Percentiles rank a stretch among this genome's conserved stretches.
Evolutionary conservation across 2,329 filamentous ascomycete species (phyloP).

Genomic region (Zopfia rhizophila): DNA sequence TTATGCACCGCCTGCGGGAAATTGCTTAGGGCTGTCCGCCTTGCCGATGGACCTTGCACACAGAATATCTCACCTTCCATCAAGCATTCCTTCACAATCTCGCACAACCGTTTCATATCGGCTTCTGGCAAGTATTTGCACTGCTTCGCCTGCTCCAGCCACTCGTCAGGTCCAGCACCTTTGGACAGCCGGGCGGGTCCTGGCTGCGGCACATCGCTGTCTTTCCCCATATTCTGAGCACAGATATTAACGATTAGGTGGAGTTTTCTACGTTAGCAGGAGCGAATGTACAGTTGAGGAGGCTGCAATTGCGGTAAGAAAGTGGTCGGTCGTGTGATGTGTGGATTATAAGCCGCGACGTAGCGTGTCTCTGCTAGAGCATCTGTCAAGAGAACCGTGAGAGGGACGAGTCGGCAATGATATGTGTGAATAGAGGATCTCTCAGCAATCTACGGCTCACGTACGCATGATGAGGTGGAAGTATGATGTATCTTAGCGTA

Average conservation of each 20-base stretch:
- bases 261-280: not conserved
- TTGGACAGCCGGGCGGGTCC: conserved; percentile 86
- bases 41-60: too few species aligned
- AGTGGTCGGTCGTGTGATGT: conserved; percentile 40
- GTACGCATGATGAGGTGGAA: conserved; percentile 27
- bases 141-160: conserved; percentile 95
- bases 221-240: conserved; percentile 55
- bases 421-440: conserved; percentile 3
- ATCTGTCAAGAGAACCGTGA: conserved; percentile 24
- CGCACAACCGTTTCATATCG: conserved; percentile 98
- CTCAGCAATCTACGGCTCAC: conserved; percentile 13
- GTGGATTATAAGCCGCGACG: conserved; percentile 42
- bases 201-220: conserved; percentile 80
- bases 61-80: conserved; percentile 81
- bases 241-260: not conserved
- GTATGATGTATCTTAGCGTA: conserved; percentile 3
- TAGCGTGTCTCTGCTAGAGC: conserved; percentile 31
- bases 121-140: conserved; percentile 96
- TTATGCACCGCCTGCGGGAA: conserved; percentile 3
- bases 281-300: conserved; percentile 1
- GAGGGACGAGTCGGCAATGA: conserved; percentile 9
- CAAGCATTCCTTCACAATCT: conserved; percentile 97
- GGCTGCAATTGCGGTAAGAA: conserved; percentile 16
- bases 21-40: not conserved
- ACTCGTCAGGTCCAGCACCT: conserved; percentile 91